Conservation (phyloP, 495 filamentous ascomycete species). For the Stereocaulon alpinum region DNA sequence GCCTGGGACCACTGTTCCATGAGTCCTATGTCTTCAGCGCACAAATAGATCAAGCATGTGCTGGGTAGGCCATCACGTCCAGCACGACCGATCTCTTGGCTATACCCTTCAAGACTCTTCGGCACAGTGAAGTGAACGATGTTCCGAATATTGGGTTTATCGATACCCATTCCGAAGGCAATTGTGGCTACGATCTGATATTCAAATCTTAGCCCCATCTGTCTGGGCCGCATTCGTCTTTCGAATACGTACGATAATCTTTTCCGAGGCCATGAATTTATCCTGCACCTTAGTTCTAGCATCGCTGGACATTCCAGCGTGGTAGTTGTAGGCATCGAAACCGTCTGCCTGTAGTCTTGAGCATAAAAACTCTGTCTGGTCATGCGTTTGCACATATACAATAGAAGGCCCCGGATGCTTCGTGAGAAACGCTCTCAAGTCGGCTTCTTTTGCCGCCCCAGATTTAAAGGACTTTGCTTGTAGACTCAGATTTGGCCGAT, state of each 20-base stretch:
- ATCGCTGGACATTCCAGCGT: constrained; percentile 40
- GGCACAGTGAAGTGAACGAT: constrained; percentile 47
- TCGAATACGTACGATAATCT: constrained; percentile 29
- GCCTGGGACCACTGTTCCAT: constrained; percentile 46
- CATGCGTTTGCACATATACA: constrained; percentile 45
- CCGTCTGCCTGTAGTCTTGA: constrained; percentile 25
- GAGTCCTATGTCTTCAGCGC: constrained; percentile 39
- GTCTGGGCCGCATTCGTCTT: background rate
- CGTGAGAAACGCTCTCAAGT: constrained; percentile 37
- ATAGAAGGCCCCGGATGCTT: constrained; percentile 42
- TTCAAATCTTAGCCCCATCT: background rate
- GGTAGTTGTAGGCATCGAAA: constrained; percentile 38
- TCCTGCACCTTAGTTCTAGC: constrained; percentile 38
- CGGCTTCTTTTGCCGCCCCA: constrained; percentile 33
- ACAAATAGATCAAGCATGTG: constrained; percentile 45
- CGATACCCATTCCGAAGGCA: constrained; percentile 52
- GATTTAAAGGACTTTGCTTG: constrained; percentile 35
- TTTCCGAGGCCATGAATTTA: constrained; percentile 38
- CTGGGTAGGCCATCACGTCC: constrained; percentile 43
- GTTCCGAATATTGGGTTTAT: constrained; percentile 49
- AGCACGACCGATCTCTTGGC: constrained; percentile 49
- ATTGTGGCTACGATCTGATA: constrained; percentile 44
- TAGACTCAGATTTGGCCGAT: constrained; percentile 44
- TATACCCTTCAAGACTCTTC: constrained; percentile 47
- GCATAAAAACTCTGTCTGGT: constrained; percentile 38